Base-by-base conservation (phyloP, 2,329 filamentous ascomycete genomes). In the Gnomoniopsis sp. region DNA sequence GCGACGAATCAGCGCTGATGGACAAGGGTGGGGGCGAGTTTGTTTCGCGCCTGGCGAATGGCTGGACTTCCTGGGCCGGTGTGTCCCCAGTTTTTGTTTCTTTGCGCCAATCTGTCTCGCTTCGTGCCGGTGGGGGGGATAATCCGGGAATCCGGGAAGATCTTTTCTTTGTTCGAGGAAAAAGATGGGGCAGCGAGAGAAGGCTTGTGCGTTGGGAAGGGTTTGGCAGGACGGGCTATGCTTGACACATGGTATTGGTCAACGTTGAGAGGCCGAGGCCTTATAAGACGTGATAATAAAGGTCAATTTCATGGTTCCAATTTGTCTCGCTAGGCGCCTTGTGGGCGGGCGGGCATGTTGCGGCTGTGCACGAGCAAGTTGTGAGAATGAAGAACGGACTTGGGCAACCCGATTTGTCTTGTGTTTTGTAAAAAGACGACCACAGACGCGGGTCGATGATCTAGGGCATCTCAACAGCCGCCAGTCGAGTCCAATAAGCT, bases 401-500 rank as follows among this genome's bases (percentile, higher is more conserved):
- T 59, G 2, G n/a, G 47, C 36, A 23, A 59, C 50, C 57, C 57
- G 51, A 58, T 54, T 55, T 55, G 56, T 53, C 26, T 48, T 36
- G 44, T 17, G 8, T 34, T 19, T 4, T 41, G 33, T 19, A 43
- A 23, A 30, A 30, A 30, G 26, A 17, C 14, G 10, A 53, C 47
- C 33, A 34, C 22, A 55, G 41, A 41, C 47, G 43, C 30, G 43
- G 43, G 15, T 46, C 44, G 19, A 22, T 23, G 15, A 17, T 44
- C 26, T 34, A 26, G 15, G 6, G 49, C 50, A 52, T 51, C 49
- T 52, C 47, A 54, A 49, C 53, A 60, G 58, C 57, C 60, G 60
- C 60, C 60, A 47, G 51, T 30, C 46, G 10, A 41, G 47, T 36
- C 60, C 60, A 62, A 62, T 62, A 41, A 55, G 54, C 36, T 41